phyloP scores from a whole-genome alignment of 306 rosid genomes.

The Delonix regia region DNA sequence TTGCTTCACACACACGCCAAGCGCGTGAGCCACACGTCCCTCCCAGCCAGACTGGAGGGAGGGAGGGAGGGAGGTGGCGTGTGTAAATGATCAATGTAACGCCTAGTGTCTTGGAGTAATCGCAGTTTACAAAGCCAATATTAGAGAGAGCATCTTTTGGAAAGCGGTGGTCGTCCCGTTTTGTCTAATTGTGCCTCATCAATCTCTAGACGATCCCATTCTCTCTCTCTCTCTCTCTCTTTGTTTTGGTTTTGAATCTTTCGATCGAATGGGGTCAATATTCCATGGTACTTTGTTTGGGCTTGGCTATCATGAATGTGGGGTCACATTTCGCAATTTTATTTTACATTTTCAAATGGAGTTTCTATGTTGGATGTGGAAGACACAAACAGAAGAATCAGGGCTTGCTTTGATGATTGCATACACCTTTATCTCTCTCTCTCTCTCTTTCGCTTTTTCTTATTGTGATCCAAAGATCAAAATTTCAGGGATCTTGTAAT shows the following conservation, averaged over 20 bases:
- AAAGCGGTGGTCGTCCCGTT: constrained; percentile 90
- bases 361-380: constrained; percentile 61
- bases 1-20: constrained; percentile 19
- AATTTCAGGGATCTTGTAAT: constrained; percentile 31
- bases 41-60: constrained; percentile 33
- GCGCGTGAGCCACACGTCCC: constrained; percentile 19
- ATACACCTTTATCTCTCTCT: constrained; percentile 37
- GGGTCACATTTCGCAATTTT: constrained; percentile 31
- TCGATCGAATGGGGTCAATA: constrained; percentile 47
- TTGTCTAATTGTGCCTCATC: constrained; percentile 63
- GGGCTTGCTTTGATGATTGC: constrained; percentile 56
- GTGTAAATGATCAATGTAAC: constrained; percentile 42
- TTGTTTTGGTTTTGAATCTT: constrained; percentile 29
- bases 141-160: constrained; percentile 82
- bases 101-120: constrained; percentile 61
- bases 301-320: constrained; percentile 48
- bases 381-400: constrained; percentile 40
- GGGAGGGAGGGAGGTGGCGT: constrained; percentile 50
- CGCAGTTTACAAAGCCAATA: constrained; percentile 58
- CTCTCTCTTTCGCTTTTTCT: constrained; percentile 26
- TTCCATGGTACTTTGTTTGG: constrained; percentile 42
- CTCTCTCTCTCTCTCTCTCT: constrained; percentile 27
- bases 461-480: constrained; percentile 29
- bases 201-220: constrained; percentile 80
- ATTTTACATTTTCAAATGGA: constrained; percentile 21